These are phyloP conservation scores for Russula virescens DNA, from an alignment of 768 basidiomycete species.

Conservation along the genomic window DNA sequence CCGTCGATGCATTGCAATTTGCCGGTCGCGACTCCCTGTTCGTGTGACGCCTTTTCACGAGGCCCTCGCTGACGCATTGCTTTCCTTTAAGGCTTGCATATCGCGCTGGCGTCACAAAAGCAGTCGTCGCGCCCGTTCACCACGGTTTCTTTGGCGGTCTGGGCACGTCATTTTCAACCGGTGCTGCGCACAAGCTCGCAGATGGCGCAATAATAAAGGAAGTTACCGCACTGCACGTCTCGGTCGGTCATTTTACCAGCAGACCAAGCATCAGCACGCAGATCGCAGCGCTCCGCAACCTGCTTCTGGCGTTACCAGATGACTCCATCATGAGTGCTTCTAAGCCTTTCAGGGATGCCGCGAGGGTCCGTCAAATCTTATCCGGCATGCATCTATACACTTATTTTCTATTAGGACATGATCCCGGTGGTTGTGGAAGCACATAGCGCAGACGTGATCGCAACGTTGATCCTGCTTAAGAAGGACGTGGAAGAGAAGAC, in stretches of 20 bases:
- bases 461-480: conserved; percentile 59
- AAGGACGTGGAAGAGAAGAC: conserved; percentile 46
- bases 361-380: conserved; percentile 34
- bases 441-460: conserved; percentile 65
- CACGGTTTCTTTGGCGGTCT: conserved; percentile 57
- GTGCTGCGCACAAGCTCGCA: conserved; percentile 53
- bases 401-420: conserved; percentile 37
- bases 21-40: conserved; percentile 53
- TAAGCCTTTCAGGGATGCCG: conserved; percentile 39
- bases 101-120: conserved; percentile 65
- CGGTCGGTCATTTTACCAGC: conserved; percentile 41
- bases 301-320: conserved; percentile 36
- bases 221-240: conserved; percentile 61
- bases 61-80: conserved; percentile 8
- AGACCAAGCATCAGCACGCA: conserved; percentile 59
- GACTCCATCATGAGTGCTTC: conserved; percentile 38
- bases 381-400: neutral
- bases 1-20: conserved; percentile 70
- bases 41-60: conserved; percentile 19
- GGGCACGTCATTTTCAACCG: conserved; percentile 54
- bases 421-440: conserved; percentile 57
- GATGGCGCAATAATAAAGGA: conserved; percentile 60
- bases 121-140: conserved; percentile 53
- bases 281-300: conserved; percentile 50
- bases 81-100: conserved; percentile 58